Evolutionary conservation across 2,329 filamentous ascomycete genomes (phyloP).

Genomic region (Fusarium veterinarium): DNA sequence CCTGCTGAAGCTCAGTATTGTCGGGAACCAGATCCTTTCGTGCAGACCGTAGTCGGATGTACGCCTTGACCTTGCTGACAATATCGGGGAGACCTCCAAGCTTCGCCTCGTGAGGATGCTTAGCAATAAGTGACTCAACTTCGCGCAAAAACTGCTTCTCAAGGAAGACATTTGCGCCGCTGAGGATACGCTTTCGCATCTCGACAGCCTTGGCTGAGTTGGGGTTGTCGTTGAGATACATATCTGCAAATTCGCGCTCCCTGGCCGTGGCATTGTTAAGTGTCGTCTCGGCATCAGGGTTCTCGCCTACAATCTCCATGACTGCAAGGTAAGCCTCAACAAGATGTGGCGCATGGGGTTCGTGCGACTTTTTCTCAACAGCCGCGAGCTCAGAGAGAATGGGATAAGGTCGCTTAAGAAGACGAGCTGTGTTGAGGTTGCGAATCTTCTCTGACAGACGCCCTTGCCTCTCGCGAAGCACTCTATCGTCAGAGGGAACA

Average conservation of each 20-base stretch:
- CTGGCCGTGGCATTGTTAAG: conserved; percentile 73
- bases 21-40: conserved; percentile 88
- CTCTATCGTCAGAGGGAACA: conserved; percentile 73
- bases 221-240: conserved; percentile 80
- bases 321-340: conserved; percentile 86
- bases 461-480: conserved; percentile 84
- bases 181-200: conserved; percentile 82
- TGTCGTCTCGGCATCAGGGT: conserved; percentile 67
- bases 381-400: conserved; percentile 80
- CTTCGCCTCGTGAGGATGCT: conserved; percentile 88
- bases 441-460: conserved; percentile 84
- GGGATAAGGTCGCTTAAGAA: conserved; percentile 75
- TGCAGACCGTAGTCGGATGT: conserved; percentile 82
- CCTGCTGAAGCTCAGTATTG: conserved; percentile 81
- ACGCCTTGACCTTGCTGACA: conserved; percentile 91
- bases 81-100: conserved; percentile 89
- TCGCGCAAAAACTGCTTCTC: conserved; percentile 84
- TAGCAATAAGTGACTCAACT: conserved; percentile 80
- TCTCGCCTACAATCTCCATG: conserved; percentile 81
- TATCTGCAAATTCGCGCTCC: conserved; percentile 79
- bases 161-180: conserved; percentile 81
- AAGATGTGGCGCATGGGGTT: conserved; percentile 78
- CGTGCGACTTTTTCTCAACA: conserved; percentile 76
- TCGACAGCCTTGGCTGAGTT: conserved; percentile 72
- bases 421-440: conserved; percentile 78